Percentiles rank a stretch among this genome's conserved stretches.
Conservation (phyloP, 495 filamentous ascomycete species). For the Penicillium fimorum region DNA sequence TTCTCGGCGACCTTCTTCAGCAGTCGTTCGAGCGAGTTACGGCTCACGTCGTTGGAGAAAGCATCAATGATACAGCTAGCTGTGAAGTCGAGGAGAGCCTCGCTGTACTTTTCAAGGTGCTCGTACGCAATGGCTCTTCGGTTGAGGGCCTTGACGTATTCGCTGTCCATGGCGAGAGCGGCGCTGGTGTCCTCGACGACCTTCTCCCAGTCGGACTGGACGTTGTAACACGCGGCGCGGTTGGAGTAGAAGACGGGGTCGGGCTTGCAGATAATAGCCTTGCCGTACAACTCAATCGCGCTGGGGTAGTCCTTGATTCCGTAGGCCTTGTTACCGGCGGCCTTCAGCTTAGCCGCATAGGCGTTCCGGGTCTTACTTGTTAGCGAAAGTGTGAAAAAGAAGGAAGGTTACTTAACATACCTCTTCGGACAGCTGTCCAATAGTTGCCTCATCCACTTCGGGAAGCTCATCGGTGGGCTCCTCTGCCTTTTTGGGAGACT, state of each 20-base stretch:
- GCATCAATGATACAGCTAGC: constrained; percentile 98
- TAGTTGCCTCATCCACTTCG: constrained; percentile 75
- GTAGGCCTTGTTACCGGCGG: constrained; percentile 94
- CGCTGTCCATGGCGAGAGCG: constrained; percentile 83
- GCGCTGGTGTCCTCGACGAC: constrained; percentile 97
- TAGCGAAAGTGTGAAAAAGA: constrained; percentile 5
- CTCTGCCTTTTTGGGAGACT: constrained; percentile 53
- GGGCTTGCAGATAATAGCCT: constrained; percentile 93
- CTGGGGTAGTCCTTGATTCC: constrained; percentile 84
- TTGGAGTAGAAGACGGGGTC: constrained; percentile 99
- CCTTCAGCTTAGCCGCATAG: constrained; percentile 87
- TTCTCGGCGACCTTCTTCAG: constrained; percentile 96
- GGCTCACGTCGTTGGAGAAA: constrained; percentile 85
- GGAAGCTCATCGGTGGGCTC: constrained; percentile 77
- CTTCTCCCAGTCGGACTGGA: constrained; percentile 87
- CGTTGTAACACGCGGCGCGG: constrained; percentile 95
- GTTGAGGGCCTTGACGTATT: constrained; percentile 98
- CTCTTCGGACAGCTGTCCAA: constrained; percentile 66
- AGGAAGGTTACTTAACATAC: constrained; percentile 35
- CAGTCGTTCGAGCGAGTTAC: constrained; percentile 84
- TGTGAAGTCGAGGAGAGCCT: constrained; percentile 94
- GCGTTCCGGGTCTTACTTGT: constrained; percentile 59
- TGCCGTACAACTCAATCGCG: constrained; percentile 90
- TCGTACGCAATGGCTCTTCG: constrained; percentile 95
- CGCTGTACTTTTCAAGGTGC: constrained; percentile 83